Conservation (phyloP, 306 rosid genomes). For the Styphnolobium japonicum region DNA sequence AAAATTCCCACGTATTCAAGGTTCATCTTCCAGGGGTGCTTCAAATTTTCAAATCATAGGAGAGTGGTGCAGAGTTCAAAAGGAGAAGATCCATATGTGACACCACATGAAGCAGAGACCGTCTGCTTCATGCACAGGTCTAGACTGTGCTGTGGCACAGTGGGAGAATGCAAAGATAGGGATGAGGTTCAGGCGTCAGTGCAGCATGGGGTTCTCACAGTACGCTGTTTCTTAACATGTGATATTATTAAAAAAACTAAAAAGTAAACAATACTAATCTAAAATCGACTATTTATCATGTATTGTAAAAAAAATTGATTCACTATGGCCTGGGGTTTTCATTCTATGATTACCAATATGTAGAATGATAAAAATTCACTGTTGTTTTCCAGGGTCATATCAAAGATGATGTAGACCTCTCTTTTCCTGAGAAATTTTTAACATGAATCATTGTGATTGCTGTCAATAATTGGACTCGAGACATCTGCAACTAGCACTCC, state of each 20-base stretch:
- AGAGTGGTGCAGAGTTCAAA: too few species aligned
- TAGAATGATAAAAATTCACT: neutral
- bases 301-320: neutral
- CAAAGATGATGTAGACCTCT: conserved; percentile 4
- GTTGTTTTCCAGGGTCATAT: conserved; percentile 15
- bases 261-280: neutral
- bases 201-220: neutral
- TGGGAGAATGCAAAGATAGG: too few species aligned
- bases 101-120: too few species aligned
- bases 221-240: neutral
- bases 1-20: too few species aligned
- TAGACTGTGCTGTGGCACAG: too few species aligned
- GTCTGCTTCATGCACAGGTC: too few species aligned
- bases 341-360: neutral
- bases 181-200: neutral
- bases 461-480: conserved; percentile 24
- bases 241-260: neutral
- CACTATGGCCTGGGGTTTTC: neutral
- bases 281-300: neutral
- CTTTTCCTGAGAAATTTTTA: conserved; percentile 1
- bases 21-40: too few species aligned
- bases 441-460: conserved; percentile 22
- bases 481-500: neutral
- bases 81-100: too few species aligned
- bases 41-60: too few species aligned